Evolutionary conservation across 768 basidiomycete genomes (phyloP).

Genomic region (Lactarius quietus): DNA sequence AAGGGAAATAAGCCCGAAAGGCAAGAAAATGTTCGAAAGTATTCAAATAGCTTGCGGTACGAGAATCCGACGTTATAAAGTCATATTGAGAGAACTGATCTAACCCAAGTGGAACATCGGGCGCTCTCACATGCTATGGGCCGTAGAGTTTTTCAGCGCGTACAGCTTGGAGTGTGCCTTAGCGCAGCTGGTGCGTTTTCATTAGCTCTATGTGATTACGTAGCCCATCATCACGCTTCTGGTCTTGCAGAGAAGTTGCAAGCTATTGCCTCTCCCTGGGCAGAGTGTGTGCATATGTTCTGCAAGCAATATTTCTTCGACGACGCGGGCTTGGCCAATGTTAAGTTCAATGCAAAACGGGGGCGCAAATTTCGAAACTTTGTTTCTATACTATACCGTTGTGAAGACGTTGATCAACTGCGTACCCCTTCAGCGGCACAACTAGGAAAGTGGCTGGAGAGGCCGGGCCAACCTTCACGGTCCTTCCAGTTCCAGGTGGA

Average conservation of each 20-base stretch:
- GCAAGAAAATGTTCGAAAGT: constrained; percentile 47
- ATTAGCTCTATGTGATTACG: not conserved
- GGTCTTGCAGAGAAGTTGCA: constrained; percentile 65
- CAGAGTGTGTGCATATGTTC: constrained; percentile 60
- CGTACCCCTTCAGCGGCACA: constrained; percentile 46
- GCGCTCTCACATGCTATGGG: constrained; percentile 52
- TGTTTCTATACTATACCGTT: constrained; percentile 65
- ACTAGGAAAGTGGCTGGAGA: constrained; percentile 46
- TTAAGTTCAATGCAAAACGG: constrained; percentile 63
- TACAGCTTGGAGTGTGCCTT: constrained; percentile 76
- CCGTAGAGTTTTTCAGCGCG: constrained; percentile 37
- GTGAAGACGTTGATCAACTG: constrained; percentile 47
- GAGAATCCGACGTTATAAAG: not conserved
- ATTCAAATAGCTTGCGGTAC: constrained; percentile 68
- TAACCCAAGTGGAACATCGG: constrained; percentile 55
- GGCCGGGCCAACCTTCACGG: constrained; percentile 37
- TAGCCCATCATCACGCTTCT: not conserved
- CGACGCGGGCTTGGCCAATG: constrained; percentile 55
- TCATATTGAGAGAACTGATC: not conserved
- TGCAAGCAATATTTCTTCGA: constrained; percentile 51
- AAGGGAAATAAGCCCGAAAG: constrained; percentile 51
- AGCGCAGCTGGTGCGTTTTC: constrained; percentile 58
- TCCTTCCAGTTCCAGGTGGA: constrained; percentile 55
- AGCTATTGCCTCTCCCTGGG: constrained; percentile 69
- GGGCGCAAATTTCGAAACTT: constrained; percentile 77